Evolutionary conservation across 2,329 filamentous ascomycete species (phyloP).

Genomic region (Aspergillus oerlinghausenensis): DNA sequence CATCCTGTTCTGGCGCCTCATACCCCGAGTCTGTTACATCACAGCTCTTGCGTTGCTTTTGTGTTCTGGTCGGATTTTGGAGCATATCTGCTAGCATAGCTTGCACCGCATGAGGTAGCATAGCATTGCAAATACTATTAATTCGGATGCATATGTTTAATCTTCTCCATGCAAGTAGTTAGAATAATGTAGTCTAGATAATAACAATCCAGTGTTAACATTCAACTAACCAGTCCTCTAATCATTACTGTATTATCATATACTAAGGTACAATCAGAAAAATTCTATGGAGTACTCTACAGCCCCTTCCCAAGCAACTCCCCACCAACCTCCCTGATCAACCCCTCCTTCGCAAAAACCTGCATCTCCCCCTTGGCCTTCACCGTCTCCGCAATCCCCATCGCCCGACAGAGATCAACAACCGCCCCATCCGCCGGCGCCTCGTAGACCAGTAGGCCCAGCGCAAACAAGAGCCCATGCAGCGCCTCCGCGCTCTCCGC

Average conservation of each 20-base stretch:
- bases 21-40: constrained; percentile 20
- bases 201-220: not conserved
- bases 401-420: constrained; percentile 69
- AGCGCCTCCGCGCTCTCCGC: constrained; percentile 60
- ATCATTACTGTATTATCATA: not conserved
- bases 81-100: no score
- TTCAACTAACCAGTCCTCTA: not conserved
- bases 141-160: no score
- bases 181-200: constrained; percentile 1
- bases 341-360: constrained; percentile 52
- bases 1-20: constrained; percentile 4
- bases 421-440: constrained; percentile 67
- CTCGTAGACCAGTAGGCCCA: constrained; percentile 73
- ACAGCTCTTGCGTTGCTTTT: constrained; percentile 13
- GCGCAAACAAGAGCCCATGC: constrained; percentile 68
- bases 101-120: no score
- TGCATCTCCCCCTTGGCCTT: constrained; percentile 49
- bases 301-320: constrained; percentile 36
- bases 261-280: not conserved
- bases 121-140: no score
- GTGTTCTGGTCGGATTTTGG: no score
- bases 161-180: no score
- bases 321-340: constrained; percentile 50
- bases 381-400: constrained; percentile 69
- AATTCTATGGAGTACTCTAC: not conserved